Evolutionary conservation across 345 rosid species (phyloP).

Genomic region (Eucalyptus marginata): DNA sequence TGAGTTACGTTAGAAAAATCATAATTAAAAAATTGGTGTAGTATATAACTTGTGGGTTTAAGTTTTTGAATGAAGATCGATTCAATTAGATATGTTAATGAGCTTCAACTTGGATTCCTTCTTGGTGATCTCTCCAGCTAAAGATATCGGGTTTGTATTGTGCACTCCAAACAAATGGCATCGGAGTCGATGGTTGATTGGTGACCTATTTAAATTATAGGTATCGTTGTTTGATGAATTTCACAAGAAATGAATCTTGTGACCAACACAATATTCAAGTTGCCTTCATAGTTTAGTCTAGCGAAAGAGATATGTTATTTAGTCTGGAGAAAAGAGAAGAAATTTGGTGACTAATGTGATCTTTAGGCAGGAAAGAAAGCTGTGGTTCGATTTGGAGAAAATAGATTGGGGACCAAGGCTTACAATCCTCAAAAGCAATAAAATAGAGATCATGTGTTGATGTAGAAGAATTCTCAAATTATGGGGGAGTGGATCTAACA

Average conservation of each 20-base stretch:
- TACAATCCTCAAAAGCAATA: neutral
- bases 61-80: neutral
- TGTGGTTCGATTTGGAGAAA: neutral
- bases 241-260: neutral
- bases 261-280: neutral
- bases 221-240: neutral
- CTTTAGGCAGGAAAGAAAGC: neutral
- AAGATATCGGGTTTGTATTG: neutral
- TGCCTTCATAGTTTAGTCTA: neutral
- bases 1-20: neutral
- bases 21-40: neutral
- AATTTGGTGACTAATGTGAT: neutral
- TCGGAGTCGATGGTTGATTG: neutral
- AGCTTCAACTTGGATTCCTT: neutral
- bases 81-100: neutral
- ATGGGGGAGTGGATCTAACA: neutral
- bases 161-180: neutral
- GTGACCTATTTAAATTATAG: neutral
- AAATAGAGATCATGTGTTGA: neutral
- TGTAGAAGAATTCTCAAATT: neutral
- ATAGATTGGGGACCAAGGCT: neutral
- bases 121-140: neutral
- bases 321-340: neutral
- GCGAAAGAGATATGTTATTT: neutral
- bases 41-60: neutral